phyloP scores from a whole-genome alignment of 1,139 yeast genomes.

The Komagataea norvegica region DNA sequence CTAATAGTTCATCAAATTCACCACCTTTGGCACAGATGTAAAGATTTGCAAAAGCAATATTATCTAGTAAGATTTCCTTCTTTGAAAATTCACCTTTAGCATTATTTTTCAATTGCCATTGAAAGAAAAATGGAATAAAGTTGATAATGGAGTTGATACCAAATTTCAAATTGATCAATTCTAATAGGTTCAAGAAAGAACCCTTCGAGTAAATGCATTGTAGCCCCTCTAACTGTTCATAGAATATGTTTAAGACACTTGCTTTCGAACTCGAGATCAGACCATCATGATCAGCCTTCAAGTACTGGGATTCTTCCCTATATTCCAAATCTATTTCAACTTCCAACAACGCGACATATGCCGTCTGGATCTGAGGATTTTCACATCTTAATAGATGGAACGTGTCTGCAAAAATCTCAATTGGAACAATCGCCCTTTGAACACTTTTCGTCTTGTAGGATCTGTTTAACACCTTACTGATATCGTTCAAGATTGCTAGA shows the following conservation, averaged over 20 bases:
- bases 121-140: conserved; percentile 44
- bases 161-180: conserved; percentile 32
- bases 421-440: conserved; percentile 23
- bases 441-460: conserved; percentile 19
- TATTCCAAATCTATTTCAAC: conserved; percentile 23
- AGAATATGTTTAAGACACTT: conserved; percentile 24
- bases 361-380: conserved; percentile 13
- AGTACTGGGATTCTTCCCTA: conserved; percentile 17
- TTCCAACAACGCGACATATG: conserved; percentile 18
- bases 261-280: conserved; percentile 26
- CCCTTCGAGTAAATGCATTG: conserved; percentile 25
- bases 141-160: conserved; percentile 46
- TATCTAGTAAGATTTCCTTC: conserved; percentile 15
- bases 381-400: conserved; percentile 16
- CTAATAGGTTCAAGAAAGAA: conserved; percentile 30
- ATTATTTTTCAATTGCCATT: conserved; percentile 36
- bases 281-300: conserved; percentile 28
- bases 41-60: conserved; percentile 18
- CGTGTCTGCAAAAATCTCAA: conserved; percentile 23
- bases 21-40: conserved; percentile 14
- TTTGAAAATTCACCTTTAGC: conserved; percentile 2
- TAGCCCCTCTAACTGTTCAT: conserved; percentile 28
- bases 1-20: conserved; percentile 10
- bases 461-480: conserved; percentile 14
- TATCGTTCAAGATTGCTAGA: conserved; percentile 17